phyloP scores from a whole-genome alignment of 345 rosid genomes.

The Gossypioides kirkii region DNA sequence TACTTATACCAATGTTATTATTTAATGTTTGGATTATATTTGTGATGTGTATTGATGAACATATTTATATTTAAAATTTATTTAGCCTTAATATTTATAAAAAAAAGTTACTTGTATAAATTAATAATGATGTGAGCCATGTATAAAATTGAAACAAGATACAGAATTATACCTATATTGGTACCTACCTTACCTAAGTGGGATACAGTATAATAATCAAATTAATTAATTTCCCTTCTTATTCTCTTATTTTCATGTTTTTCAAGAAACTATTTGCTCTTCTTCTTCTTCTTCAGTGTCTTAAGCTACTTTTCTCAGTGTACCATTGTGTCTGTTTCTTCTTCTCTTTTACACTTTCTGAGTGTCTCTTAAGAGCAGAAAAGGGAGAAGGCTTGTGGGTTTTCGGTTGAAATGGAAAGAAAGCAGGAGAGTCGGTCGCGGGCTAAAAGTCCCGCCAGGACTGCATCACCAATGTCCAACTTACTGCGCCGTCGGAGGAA shows the following conservation, averaged over 20 bases:
- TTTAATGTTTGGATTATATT: too few relatives aligned
- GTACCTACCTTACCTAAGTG: too few relatives aligned
- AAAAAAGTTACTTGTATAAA: too few relatives aligned
- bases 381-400: background rate
- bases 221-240: background rate
- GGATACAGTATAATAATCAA: too few relatives aligned
- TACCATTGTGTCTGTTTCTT: conserved; percentile 9
- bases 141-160: too few relatives aligned
- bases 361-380: background rate
- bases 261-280: background rate
- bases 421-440: conserved; percentile 60
- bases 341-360: background rate
- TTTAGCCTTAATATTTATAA: too few relatives aligned
- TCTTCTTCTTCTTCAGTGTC: conserved; percentile 3
- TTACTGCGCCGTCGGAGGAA: conserved; percentile 45
- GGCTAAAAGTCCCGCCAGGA: conserved; percentile 52
- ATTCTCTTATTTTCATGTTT: background rate
- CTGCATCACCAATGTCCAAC: conserved; percentile 53
- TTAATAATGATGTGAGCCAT: too few relatives aligned
- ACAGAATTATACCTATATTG: too few relatives aligned
- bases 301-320: conserved; percentile 5
- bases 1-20: too few relatives aligned
- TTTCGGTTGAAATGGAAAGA: conserved; percentile 48
- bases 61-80: too few relatives aligned
- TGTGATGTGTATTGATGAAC: too few relatives aligned